Evolutionary conservation across 495 filamentous ascomycete genomes (phyloP).

Genomic region (Letharia lupina): DNA sequence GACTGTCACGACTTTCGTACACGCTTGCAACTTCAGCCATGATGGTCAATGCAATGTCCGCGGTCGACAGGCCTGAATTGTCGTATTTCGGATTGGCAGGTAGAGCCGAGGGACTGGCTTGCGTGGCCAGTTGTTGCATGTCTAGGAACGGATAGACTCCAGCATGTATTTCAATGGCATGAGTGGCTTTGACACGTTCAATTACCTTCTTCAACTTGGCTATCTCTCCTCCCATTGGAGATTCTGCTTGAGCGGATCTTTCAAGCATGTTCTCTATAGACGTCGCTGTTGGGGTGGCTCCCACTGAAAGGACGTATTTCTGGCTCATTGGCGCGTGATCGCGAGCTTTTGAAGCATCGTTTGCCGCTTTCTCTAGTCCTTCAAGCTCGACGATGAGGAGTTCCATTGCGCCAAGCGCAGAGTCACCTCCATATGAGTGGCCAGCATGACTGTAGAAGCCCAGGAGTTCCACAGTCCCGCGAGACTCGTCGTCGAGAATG

Average conservation of each 20-base stretch:
- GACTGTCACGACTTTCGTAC: constrained; percentile 47
- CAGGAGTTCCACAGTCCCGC: constrained; percentile 38
- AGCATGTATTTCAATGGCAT: constrained; percentile 59
- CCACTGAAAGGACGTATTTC: constrained; percentile 57
- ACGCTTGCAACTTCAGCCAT: constrained; percentile 64
- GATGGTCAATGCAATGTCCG: constrained; percentile 58
- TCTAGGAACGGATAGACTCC: constrained; percentile 69
- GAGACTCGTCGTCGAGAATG: constrained; percentile 35
- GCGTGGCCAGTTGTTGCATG: constrained; percentile 73
- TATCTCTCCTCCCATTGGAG: constrained; percentile 1
- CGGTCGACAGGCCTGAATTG: constrained; percentile 22
- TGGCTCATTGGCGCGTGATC: constrained; percentile 21
- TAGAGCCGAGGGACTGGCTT: constrained; percentile 39
- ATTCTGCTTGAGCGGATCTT: background rate
- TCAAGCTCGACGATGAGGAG: constrained; percentile 54
- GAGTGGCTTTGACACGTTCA: constrained; percentile 24
- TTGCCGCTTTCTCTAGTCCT: constrained; percentile 44
- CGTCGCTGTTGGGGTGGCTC: constrained; percentile 72
- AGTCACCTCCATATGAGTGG: constrained; percentile 53
- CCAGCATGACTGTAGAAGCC: constrained; percentile 79
- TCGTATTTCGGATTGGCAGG: constrained; percentile 32
- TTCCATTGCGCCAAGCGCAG: constrained; percentile 46
- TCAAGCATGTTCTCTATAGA: constrained; percentile 41
- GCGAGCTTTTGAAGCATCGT: constrained; percentile 26
- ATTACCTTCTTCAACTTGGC: constrained; percentile 9